These are phyloP conservation scores for Discostella stelligera DNA, from an alignment of 352 stramenopile genomes.

Conservation along the genomic window DNA sequence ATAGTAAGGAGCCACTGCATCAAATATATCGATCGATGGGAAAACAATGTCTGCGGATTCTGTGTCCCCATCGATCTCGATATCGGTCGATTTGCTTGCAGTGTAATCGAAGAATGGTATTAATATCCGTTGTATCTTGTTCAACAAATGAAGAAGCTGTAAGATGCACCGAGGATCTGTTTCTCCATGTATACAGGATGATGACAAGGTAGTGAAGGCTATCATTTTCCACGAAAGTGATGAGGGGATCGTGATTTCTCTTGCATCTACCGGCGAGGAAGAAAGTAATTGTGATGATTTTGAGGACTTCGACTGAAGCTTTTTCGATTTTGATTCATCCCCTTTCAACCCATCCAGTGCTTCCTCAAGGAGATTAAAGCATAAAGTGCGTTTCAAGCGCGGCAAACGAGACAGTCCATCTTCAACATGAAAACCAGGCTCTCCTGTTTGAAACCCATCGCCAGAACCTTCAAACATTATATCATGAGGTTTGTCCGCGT, in stretches of 20 bases:
- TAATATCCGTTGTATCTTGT: conserved; percentile 57
- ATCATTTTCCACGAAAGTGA: not conserved
- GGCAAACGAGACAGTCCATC: conserved; percentile 58
- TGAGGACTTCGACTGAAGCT: conserved; percentile 11
- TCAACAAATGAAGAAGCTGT: conserved; percentile 66
- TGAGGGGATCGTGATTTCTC: conserved; percentile 10
- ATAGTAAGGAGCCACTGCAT: conserved; percentile 76
- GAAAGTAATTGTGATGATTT: not conserved
- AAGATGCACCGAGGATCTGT: conserved; percentile 77
- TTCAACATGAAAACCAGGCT: conserved; percentile 43
- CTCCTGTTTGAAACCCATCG: conserved; percentile 29
- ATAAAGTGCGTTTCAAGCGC: conserved; percentile 61
- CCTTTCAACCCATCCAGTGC: conserved; percentile 46
- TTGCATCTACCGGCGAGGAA: not conserved
- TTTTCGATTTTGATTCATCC: conserved; percentile 25
- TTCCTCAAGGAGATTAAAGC: conserved; percentile 62
- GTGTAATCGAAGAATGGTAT: conserved; percentile 43
- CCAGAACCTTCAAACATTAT: conserved; percentile 15
- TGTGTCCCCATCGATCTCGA: conserved; percentile 2
- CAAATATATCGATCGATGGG: conserved; percentile 66
- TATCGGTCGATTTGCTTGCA: conserved; percentile 3
- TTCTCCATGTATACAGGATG: conserved; percentile 70
- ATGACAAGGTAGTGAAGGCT: conserved; percentile 55
- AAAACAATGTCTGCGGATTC: conserved; percentile 36
- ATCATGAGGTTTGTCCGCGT: conserved; percentile 11